Percentiles rank a stretch among this genome's conserved stretches.
Evolutionary conservation across 257 asterid genomes (phyloP).

Genomic region (Galeopsis tetrahit): DNA sequence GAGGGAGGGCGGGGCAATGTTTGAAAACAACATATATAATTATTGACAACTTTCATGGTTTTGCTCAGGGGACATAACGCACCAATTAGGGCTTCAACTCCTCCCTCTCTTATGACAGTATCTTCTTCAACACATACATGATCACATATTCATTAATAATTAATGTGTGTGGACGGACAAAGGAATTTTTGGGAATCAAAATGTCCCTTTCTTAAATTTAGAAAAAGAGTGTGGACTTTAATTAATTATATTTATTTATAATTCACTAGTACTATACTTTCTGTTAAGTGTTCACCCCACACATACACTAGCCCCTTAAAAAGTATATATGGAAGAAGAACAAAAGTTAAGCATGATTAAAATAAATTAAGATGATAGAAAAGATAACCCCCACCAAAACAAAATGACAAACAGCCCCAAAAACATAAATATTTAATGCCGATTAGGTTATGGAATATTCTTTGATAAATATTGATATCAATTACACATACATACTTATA

Average conservation of each 20-base stretch:
- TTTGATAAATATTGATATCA: no score
- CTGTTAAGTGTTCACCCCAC: slow-evolving; percentile 27
- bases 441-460: no score
- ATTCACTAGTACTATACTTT: slow-evolving; percentile 7
- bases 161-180: slow-evolving; percentile 9
- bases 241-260: no score
- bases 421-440: no score
- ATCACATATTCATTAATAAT: no score
- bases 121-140: no score
- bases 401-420: slow-evolving; percentile 50
- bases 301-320: background rate
- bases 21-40: slow-evolving; percentile 41
- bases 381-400: slow-evolving; percentile 46
- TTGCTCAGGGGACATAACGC: slow-evolving; percentile 90
- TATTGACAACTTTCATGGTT: slow-evolving; percentile 82
- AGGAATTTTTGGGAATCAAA: slow-evolving; percentile 40
- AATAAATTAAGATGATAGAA: slow-evolving; percentile 36
- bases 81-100: slow-evolving; percentile 63
- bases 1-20: slow-evolving; percentile 41
- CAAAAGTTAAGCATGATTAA: no score
- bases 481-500: no score
- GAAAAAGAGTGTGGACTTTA: no score
- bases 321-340: background rate
- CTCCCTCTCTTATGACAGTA: background rate
- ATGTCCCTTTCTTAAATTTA: no score